These are phyloP conservation scores for Avena eriantha DNA, from an alignment of 176 grass and related monocot species.

Conservation along the genomic window DNA sequence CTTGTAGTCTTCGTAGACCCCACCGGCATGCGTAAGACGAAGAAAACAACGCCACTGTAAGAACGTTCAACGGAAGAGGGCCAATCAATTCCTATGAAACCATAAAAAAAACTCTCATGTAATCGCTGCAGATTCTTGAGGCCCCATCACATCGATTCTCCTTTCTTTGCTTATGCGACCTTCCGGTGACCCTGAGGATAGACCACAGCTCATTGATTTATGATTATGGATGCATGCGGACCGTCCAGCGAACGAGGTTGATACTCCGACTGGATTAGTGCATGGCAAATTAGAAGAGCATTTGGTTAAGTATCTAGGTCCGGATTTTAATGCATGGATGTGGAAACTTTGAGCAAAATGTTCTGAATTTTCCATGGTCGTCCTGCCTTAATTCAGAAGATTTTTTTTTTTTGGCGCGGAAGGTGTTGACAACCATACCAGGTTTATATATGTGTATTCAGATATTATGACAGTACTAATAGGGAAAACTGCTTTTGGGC, in stretches of 20 bases:
- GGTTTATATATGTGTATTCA: background rate
- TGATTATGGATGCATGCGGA: background rate
- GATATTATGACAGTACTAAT: background rate
- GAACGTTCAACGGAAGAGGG: background rate
- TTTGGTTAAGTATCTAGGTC: background rate
- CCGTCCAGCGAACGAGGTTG: too few relatives aligned
- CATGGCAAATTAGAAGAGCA: too few relatives aligned
- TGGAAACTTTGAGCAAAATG: too few relatives aligned
- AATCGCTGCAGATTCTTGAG: background rate
- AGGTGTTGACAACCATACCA: background rate
- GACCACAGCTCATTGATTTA: background rate
- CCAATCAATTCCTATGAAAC: background rate
- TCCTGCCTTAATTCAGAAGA: background rate
- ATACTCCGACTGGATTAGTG: too few relatives aligned
- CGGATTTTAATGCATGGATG: background rate
- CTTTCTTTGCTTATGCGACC: background rate
- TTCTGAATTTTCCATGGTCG: background rate
- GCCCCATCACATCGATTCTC: background rate
- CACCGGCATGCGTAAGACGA: background rate
- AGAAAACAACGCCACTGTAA: background rate
- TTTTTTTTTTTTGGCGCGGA: background rate
- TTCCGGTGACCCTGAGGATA: background rate
- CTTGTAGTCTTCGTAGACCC: background rate
- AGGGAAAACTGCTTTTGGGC: background rate
- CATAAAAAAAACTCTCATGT: background rate